Conservation (phyloP, 2,329 filamentous ascomycete species). For the Colletotrichum tofieldiae region DNA sequence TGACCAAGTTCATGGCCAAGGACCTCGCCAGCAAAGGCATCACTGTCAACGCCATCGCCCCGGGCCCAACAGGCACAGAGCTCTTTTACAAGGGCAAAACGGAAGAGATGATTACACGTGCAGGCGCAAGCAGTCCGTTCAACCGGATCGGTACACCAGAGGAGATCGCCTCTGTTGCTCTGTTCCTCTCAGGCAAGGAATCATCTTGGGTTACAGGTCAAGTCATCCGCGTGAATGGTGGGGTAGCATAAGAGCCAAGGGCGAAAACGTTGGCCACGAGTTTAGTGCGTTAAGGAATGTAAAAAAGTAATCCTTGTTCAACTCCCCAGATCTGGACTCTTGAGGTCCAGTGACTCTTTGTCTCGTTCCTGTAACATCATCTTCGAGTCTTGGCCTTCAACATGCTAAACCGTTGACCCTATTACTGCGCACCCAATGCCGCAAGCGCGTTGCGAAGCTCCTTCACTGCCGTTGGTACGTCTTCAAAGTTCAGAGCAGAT, state of each 20-base stretch:
- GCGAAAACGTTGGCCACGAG: background rate
- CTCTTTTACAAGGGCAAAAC: conserved; percentile 68
- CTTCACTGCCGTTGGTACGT: conserved; percentile 89
- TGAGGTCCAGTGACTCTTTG: background rate
- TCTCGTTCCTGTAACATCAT: background rate
- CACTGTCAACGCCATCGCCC: conserved; percentile 59
- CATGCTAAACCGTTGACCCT: background rate
- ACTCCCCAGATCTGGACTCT: background rate
- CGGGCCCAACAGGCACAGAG: conserved; percentile 68
- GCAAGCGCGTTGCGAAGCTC: conserved; percentile 85
- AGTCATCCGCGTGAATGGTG: conserved; percentile 57
- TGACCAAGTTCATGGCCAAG: conserved; percentile 69
- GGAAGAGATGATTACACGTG: conserved; percentile 60
- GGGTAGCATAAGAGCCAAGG: conserved; percentile 43
- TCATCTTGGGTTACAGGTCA: conserved; percentile 63
- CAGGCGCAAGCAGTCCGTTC: conserved; percentile 49
- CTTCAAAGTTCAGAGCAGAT: conserved; percentile 96
- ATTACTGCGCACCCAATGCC: conserved; percentile 72
- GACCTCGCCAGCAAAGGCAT: conserved; percentile 65
- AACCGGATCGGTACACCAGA: conserved; percentile 48
- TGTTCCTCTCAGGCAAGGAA: conserved; percentile 50
- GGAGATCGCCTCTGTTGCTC: conserved; percentile 60
- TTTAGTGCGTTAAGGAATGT: background rate
- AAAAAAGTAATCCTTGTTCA: background rate
- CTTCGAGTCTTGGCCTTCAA: background rate